Conservation (phyloP, 129 eudicot species). For the Glebionis coronaria region DNA sequence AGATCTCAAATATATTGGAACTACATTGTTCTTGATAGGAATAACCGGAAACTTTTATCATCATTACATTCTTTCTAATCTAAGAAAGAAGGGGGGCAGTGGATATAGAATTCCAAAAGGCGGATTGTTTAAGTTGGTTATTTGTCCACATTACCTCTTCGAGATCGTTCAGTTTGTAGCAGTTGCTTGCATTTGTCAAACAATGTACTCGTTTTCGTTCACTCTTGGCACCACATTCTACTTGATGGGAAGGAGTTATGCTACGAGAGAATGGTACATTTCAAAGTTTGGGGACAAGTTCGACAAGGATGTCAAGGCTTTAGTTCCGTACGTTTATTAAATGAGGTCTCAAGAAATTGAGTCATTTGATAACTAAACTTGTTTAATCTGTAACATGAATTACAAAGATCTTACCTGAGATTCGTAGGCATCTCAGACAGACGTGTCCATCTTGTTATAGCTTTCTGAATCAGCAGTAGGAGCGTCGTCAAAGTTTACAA, state of each 20-base stretch:
- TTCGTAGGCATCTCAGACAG: too few species aligned
- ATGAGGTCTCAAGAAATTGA: too few species aligned
- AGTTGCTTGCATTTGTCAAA: conserved; percentile 53
- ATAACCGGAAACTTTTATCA: conserved; percentile 51
- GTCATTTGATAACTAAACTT: too few species aligned
- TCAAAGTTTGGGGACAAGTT: conserved; percentile 53
- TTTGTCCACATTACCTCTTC: conserved; percentile 72
- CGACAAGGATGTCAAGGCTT: conserved; percentile 39
- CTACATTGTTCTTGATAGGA: conserved; percentile 38
- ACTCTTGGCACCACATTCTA: conserved; percentile 29
- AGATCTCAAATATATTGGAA: conserved; percentile 41
- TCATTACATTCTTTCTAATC: conserved; percentile 49
- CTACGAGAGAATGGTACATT: conserved; percentile 55
- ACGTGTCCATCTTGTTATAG: too few species aligned
- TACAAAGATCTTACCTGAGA: too few species aligned
- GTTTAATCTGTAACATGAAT: too few species aligned
- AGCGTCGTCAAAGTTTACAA: too few species aligned
- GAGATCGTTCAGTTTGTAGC: conserved; percentile 57
- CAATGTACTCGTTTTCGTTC: conserved; percentile 29
- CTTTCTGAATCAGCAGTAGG: too few species aligned
- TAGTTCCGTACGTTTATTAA: conserved; percentile 45
- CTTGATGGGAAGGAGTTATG: conserved; percentile 53
- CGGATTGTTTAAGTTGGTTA: conserved; percentile 55
- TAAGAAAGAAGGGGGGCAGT: conserved; percentile 38
- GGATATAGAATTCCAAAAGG: conserved; percentile 61